phyloP scores from a whole-genome alignment of 2,329 filamentous ascomycete genomes.

The Dactylellina drechsleri region DNA sequence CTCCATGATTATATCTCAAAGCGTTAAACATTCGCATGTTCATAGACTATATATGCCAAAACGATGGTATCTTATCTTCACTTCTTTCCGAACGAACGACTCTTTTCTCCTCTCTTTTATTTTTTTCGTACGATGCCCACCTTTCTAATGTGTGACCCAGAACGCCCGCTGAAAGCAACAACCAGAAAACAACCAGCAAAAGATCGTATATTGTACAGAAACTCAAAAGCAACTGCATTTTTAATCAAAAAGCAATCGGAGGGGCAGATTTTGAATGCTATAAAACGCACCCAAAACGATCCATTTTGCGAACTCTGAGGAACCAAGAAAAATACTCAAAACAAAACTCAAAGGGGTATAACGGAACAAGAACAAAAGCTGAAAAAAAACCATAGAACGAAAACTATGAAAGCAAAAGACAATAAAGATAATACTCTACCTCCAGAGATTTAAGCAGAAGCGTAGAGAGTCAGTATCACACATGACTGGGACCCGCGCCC shows the following conservation, averaged over 20 bases:
- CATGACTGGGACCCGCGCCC: neutral
- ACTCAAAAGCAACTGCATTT: neutral
- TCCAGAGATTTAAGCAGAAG: conserved; percentile 14
- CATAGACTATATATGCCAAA: neutral
- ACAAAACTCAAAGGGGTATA: conserved; percentile 38
- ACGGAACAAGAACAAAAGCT: neutral
- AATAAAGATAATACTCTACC: neutral
- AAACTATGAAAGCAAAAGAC: neutral
- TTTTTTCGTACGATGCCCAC: neutral
- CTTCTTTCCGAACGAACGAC: neutral
- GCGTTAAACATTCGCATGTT: no score
- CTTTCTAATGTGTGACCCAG: conserved; percentile 10
- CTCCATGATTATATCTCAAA: no score
- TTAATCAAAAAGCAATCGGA: neutral
- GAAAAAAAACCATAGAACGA: neutral
- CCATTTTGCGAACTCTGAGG: neutral
- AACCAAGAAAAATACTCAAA: conserved; percentile 1
- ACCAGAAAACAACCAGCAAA: neutral
- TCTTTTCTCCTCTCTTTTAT: neutral
- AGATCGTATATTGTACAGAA: conserved; percentile 2
- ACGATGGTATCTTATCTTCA: neutral
- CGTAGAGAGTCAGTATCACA: conserved; percentile 5
- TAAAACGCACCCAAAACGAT: neutral
- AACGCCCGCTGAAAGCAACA: conserved; percentile 22
- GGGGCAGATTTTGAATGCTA: neutral